Conservation (phyloP, 768 basidiomycete genomes). For the Lactarius quietus region DNA sequence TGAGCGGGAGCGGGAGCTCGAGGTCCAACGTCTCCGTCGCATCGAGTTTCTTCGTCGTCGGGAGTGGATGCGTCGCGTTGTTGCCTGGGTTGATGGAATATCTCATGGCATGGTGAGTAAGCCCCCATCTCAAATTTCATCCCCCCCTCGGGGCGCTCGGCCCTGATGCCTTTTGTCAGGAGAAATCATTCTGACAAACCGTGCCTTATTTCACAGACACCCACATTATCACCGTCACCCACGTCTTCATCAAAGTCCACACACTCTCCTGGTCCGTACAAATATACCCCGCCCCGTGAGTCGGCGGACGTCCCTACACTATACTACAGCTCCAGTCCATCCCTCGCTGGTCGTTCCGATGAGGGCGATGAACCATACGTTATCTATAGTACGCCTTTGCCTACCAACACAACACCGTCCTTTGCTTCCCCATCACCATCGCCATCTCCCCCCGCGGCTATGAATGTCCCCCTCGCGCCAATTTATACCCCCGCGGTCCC, state of each 20-base stretch:
- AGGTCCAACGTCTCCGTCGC: slow-evolving; percentile 20
- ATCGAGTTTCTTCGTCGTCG: slow-evolving; percentile 25
- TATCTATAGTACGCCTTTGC: slow-evolving; percentile 26
- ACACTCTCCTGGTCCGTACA: slow-evolving; percentile 4
- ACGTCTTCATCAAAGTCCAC: slow-evolving; percentile 4
- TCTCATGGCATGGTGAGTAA: slow-evolving; percentile 19
- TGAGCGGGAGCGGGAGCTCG: slow-evolving; percentile 16
- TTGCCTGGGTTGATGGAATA: slow-evolving; percentile 26
- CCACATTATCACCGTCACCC: slow-evolving; percentile 17
- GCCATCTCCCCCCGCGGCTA: slow-evolving; percentile 11
- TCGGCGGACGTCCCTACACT: slow-evolving; percentile 19
- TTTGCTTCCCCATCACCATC: slow-evolving; percentile 7
- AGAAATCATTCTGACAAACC: slow-evolving; percentile 4
- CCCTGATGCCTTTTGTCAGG: not conserved
- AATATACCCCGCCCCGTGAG: slow-evolving; percentile 18
- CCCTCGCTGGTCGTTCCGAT: slow-evolving; percentile 10
- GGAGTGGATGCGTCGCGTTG: slow-evolving; percentile 28
- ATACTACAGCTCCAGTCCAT: slow-evolving; percentile 18
- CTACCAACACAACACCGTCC: not conserved
- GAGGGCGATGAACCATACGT: slow-evolving; percentile 26
- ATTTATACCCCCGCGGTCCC: slow-evolving; percentile 18
- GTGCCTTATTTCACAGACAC: slow-evolving; percentile 12
- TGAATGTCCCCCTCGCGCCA: not conserved
- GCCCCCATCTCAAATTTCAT: not conserved
- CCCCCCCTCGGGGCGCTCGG: not conserved